phyloP scores from a whole-genome alignment of 345 rosid species.

The Gynandropsis gynandra region DNA sequence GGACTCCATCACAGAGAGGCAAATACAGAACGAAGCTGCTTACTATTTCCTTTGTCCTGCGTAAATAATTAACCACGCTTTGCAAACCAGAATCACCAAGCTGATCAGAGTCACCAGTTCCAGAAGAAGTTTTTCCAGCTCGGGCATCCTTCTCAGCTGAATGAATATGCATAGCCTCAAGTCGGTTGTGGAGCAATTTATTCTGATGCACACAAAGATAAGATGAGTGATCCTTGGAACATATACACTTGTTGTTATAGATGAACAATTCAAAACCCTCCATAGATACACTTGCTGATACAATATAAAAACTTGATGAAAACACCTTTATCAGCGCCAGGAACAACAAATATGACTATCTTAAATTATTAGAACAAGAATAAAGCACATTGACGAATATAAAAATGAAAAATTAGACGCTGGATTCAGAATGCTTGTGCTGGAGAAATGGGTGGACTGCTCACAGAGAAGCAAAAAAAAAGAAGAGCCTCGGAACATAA shows the following conservation, averaged over 20 bases:
- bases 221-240: slow-evolving; percentile 13
- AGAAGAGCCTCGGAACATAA: slow-evolving; percentile 15
- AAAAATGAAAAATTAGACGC: slow-evolving; percentile 1
- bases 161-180: slow-evolving; percentile 80
- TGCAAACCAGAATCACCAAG: slow-evolving; percentile 61
- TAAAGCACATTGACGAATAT: slow-evolving; percentile 4
- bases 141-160: slow-evolving; percentile 68
- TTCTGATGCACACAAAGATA: slow-evolving; percentile 36
- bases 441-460: neutral
- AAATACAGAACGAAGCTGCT: slow-evolving; percentile 22
- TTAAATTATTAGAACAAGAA: slow-evolving; percentile 9
- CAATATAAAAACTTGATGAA: slow-evolving; percentile 10
- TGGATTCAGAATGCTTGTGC: slow-evolving; percentile 8
- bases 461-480: neutral
- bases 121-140: slow-evolving; percentile 40
- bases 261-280: neutral
- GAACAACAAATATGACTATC: slow-evolving; percentile 1
- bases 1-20: slow-evolving; percentile 14
- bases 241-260: too few relatives aligned
- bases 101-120: slow-evolving; percentile 33
- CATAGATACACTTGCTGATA: neutral
- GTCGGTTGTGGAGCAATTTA: slow-evolving; percentile 65
- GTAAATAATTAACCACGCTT: slow-evolving; percentile 74
- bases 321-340: neutral
- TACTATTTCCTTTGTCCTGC: slow-evolving; percentile 83